A percentile compares a stretch with the other conserved stretches of the same genome.
These are phyloP conservation scores for Cercospora janseana DNA, from an alignment of 2,329 filamentous ascomycete species.

Conservation along the genomic window DNA sequence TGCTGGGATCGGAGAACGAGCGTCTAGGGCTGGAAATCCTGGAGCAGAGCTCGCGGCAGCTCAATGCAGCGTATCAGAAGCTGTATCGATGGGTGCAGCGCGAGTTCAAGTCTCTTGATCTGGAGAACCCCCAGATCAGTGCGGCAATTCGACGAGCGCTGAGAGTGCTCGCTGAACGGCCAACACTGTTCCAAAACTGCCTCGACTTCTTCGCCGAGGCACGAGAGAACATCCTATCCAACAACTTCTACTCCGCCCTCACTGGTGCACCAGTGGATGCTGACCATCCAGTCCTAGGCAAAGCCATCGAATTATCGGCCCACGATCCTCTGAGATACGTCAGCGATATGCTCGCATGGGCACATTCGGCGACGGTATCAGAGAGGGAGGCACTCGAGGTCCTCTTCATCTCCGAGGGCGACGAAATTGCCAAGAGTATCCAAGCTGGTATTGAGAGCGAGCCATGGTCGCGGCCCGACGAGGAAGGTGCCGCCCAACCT, in stretches of 20 bases:
- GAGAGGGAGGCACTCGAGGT: slow-evolving; percentile 90
- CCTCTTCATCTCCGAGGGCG: slow-evolving; percentile 84
- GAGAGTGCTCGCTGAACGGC: slow-evolving; percentile 82
- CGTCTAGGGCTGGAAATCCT: slow-evolving; percentile 84
- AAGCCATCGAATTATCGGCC: slow-evolving; percentile 90
- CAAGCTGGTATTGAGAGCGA: slow-evolving; percentile 78
- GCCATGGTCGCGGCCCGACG: slow-evolving; percentile 66
- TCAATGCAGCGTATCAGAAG: slow-evolving; percentile 91
- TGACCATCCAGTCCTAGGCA: slow-evolving; percentile 55
- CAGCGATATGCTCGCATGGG: slow-evolving; percentile 97
- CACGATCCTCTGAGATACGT: slow-evolving; percentile 90
- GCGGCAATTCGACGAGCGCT: slow-evolving; percentile 78
- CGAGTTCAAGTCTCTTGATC: slow-evolving; percentile 86
- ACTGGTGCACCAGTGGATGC: slow-evolving; percentile 67
- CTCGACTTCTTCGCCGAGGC: slow-evolving; percentile 91
- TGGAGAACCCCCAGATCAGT: slow-evolving; percentile 92
- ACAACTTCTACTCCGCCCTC: slow-evolving; percentile 83
- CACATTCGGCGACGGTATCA: slow-evolving; percentile 88
- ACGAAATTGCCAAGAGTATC: slow-evolving; percentile 80
- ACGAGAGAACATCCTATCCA: slow-evolving; percentile 79
- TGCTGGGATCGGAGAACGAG: slow-evolving; percentile 88
- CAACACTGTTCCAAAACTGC: slow-evolving; percentile 87
- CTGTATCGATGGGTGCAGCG: slow-evolving; percentile 92
- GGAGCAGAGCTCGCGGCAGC: slow-evolving; percentile 80
- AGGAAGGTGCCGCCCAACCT: slow-evolving; percentile 47